These are phyloP conservation scores for Rutstroemia sydowiana DNA, from an alignment of 2,329 filamentous ascomycete species.

Conservation along the genomic window DNA sequence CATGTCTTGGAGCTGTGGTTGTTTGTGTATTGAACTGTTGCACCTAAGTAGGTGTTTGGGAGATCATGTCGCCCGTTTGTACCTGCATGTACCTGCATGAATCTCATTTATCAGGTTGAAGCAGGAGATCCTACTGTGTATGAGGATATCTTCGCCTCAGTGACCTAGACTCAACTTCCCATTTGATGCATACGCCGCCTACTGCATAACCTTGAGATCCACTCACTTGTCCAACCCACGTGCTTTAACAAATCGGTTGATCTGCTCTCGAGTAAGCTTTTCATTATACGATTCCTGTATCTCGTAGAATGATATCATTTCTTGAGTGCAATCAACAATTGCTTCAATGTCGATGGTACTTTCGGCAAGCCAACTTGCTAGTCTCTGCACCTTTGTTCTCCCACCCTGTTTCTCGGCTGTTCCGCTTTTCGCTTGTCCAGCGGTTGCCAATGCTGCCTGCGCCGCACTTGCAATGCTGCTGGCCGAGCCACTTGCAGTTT, in stretches of 20 bases:
- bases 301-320: conserved; percentile 66
- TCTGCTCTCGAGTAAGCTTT: conserved; percentile 31
- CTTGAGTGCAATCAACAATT: conserved; percentile 63
- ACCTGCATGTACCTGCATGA: no score
- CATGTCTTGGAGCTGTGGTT: no score
- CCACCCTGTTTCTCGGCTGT: conserved; percentile 17
- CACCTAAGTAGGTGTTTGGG: no score
- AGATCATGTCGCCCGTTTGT: no score
- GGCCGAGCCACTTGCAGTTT: conserved; percentile 35
- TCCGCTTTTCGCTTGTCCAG: conserved; percentile 20
- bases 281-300: conserved; percentile 32
- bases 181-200: no score
- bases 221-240: conserved; percentile 30
- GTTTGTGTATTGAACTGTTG: no score
- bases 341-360: conserved; percentile 62
- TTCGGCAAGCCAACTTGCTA: conserved; percentile 63
- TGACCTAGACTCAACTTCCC: no score
- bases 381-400: conserved; percentile 38
- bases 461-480: conserved; percentile 29
- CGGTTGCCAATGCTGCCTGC: conserved; percentile 28
- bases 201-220: neutral
- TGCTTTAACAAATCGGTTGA: conserved; percentile 32
- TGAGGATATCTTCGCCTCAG: no score
- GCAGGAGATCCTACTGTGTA: no score
- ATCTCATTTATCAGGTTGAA: no score